Evolutionary conservation across 1,139 yeast genomes (phyloP).

Genomic region (Zygosaccharomyces pseudobailii): DNA sequence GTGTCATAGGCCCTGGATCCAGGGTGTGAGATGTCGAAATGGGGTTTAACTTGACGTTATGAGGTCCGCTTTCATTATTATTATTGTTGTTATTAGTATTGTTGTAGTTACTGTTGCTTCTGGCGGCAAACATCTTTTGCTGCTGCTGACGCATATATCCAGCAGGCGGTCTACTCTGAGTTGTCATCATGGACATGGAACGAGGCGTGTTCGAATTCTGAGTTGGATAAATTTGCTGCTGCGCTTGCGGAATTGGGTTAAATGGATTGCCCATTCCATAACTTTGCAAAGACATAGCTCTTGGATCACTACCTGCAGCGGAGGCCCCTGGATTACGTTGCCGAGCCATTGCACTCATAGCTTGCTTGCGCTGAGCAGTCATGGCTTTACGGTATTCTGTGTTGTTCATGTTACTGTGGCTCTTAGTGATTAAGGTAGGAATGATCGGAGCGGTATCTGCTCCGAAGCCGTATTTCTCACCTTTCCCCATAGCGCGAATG

Average conservation of each 20-base stretch:
- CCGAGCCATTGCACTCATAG: slow-evolving; percentile 44
- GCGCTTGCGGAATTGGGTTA: slow-evolving; percentile 6
- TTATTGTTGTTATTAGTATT: background rate
- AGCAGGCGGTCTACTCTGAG: slow-evolving; percentile 7
- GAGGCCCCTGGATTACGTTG: slow-evolving; percentile 20
- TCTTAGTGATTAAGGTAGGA: slow-evolving; percentile 49
- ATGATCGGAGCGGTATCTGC: slow-evolving; percentile 67
- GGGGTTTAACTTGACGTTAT: background rate
- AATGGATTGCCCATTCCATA: slow-evolving; percentile 19
- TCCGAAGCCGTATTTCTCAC: slow-evolving; percentile 46
- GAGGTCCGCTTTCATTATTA: background rate
- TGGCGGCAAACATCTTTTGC: slow-evolving; percentile 1
- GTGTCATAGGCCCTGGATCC: slow-evolving; percentile 3
- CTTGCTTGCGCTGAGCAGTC: slow-evolving; percentile 62
- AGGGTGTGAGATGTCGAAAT: background rate
- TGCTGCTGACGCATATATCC: slow-evolving; percentile 4
- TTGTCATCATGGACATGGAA: slow-evolving; percentile 24
- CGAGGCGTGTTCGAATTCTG: slow-evolving; percentile 14
- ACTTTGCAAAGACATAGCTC: slow-evolving; percentile 57
- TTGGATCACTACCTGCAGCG: slow-evolving; percentile 35
- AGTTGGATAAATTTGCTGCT: slow-evolving; percentile 1
- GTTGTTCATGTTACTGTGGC: slow-evolving; percentile 38
- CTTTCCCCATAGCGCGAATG: slow-evolving; percentile 56
- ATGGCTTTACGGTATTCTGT: slow-evolving; percentile 63
- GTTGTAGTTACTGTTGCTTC: background rate